These are phyloP conservation scores for Cydonia oblonga DNA, from an alignment of 331 rosid species.

Conservation along the genomic window DNA sequence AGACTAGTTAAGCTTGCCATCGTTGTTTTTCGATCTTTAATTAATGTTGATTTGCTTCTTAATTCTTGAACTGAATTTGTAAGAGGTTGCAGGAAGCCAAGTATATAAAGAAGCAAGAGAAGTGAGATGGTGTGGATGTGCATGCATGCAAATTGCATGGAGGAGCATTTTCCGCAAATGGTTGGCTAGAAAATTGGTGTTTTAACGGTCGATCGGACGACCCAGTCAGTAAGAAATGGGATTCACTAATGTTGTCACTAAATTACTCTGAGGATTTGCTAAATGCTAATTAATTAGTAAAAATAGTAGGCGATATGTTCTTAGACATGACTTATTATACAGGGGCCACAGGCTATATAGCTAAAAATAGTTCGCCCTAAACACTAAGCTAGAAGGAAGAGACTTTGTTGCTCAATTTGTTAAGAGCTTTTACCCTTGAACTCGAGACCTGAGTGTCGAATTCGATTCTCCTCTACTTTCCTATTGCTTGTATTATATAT, in stretches of 20 bases:
- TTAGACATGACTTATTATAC: background rate
- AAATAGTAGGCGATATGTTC: background rate
- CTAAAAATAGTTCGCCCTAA: background rate
- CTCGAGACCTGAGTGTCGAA: background rate
- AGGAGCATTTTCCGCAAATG: conserved; percentile 15
- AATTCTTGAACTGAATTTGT: background rate
- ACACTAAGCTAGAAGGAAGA: background rate
- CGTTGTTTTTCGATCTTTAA: background rate
- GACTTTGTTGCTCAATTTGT: too few species aligned
- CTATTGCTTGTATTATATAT: too few species aligned
- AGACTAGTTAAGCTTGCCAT: conserved; percentile 41
- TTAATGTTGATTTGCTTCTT: background rate
- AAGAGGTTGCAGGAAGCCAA: background rate
- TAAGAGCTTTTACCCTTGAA: background rate
- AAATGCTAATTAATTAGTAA: background rate
- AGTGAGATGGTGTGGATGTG: background rate
- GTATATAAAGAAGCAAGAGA: conserved; percentile 11
- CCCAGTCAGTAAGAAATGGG: conserved; percentile 1
- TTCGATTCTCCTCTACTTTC: too few species aligned
- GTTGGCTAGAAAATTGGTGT: background rate
- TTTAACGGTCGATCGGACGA: conserved; percentile 12
- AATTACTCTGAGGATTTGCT: background rate
- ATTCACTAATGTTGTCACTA: background rate
- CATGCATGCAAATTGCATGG: background rate
- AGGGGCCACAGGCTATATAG: background rate